Percentiles rank a stretch among this genome's conserved stretches.
Evolutionary conservation across 2,329 filamentous ascomycete species (phyloP).

Genomic region (Aspergillus nomiae): DNA sequence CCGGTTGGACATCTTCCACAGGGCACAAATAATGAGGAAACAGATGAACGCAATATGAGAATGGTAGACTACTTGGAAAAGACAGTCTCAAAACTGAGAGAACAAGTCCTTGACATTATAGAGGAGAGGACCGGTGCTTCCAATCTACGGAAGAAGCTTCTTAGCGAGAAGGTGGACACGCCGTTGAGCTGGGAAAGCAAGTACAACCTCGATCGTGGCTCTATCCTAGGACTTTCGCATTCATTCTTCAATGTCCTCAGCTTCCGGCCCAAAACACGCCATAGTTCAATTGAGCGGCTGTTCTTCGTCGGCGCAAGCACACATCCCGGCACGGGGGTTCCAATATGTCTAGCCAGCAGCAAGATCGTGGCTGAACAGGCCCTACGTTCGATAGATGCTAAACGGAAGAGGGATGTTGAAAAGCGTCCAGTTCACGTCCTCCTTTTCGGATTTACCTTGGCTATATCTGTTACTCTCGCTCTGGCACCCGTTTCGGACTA

Average conservation of each 20-base stretch:
- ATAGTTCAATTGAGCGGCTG: conserved; percentile 32
- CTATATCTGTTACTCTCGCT: too few species aligned
- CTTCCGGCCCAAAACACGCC: conserved; percentile 35
- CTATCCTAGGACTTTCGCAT: conserved; percentile 71
- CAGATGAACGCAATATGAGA: too few species aligned
- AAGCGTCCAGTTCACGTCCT: too few species aligned
- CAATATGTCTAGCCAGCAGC: conserved; percentile 49
- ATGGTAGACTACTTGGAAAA: too few species aligned
- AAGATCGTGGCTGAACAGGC: conserved; percentile 14
- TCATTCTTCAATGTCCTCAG: conserved; percentile 61
- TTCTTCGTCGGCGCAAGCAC: conserved; percentile 77
- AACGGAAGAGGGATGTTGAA: too few species aligned
- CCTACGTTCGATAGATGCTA: not conserved
- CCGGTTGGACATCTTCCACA: too few species aligned
- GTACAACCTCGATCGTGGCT: conserved; percentile 75
- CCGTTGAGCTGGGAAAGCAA: conserved; percentile 64
- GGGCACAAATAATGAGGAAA: too few species aligned
- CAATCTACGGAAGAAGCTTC: conserved; percentile 50
- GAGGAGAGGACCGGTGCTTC: conserved; percentile 59
- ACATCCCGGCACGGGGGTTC: conserved; percentile 75
- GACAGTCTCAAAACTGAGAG: too few species aligned
- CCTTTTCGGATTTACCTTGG: too few species aligned
- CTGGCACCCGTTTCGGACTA: too few species aligned
- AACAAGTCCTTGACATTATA: conserved; percentile 32
- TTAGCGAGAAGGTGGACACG: conserved; percentile 67